These are phyloP conservation scores for Thraustochytrium sp. DNA, from an alignment of 352 stramenopile genomes.

Conservation along the genomic window DNA sequence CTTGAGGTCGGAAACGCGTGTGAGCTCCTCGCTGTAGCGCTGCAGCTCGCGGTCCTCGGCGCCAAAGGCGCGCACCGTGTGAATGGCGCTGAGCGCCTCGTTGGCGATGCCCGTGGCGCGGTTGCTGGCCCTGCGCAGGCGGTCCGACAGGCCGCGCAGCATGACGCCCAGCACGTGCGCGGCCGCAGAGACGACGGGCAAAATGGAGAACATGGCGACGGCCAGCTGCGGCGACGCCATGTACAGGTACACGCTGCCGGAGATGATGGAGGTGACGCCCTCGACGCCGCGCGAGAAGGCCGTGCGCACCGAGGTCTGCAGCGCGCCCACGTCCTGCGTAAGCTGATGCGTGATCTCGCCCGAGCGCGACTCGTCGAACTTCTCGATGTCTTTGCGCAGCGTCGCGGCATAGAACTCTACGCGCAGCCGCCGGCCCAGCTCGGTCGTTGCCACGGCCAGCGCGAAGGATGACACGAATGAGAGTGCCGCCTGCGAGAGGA, in stretches of 20 bases:
- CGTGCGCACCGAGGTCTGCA: slow-evolving; percentile 35
- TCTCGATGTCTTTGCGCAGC: slow-evolving; percentile 37
- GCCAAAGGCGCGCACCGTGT: slow-evolving; percentile 53
- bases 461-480: slow-evolving; percentile 36
- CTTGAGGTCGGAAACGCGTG: slow-evolving; percentile 25
- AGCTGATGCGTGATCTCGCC: slow-evolving; percentile 37
- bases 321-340: slow-evolving; percentile 43
- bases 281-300: slow-evolving; percentile 61
- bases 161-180: slow-evolving; percentile 48
- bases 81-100: slow-evolving; percentile 53
- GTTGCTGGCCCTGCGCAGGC: slow-evolving; percentile 50
- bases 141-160: slow-evolving; percentile 45
- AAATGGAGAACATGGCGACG: slow-evolving; percentile 60
- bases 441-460: slow-evolving; percentile 22
- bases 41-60: slow-evolving; percentile 24
- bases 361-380: slow-evolving; percentile 32
- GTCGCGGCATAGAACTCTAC: slow-evolving; percentile 3
- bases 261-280: slow-evolving; percentile 46
- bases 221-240: slow-evolving; percentile 65
- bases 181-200: slow-evolving; percentile 57
- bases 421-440: slow-evolving; percentile 34
- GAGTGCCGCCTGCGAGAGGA: not conserved
- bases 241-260: slow-evolving; percentile 47
- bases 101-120: slow-evolving; percentile 53
- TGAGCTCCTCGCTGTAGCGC: slow-evolving; percentile 26